Percentiles rank a stretch among this genome's conserved stretches.
These are phyloP conservation scores for Penicillium sclerotiorum DNA, from an alignment of 2,329 filamentous ascomycete genomes.

Conservation along the genomic window DNA sequence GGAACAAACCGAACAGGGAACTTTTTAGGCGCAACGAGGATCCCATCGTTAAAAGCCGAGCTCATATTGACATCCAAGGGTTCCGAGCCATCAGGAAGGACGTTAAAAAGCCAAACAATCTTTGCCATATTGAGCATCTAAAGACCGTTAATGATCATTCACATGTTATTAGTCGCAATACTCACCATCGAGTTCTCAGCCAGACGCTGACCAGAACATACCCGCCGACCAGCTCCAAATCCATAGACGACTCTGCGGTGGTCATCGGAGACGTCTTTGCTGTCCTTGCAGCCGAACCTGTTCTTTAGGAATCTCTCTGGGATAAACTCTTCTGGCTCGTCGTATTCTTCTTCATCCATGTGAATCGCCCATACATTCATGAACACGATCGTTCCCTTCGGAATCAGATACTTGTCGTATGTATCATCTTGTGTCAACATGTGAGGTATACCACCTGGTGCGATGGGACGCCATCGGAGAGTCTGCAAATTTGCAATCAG, in stretches of 20 bases:
- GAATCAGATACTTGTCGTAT: slow-evolving; percentile 25
- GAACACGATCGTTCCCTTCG: slow-evolving; percentile 23
- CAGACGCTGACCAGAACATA: neutral
- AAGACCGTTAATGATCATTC: neutral
- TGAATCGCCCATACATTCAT: slow-evolving; percentile 24
- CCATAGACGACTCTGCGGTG: slow-evolving; percentile 1
- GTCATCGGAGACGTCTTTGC: neutral
- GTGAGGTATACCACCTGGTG: slow-evolving; percentile 25
- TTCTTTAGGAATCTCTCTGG: slow-evolving; percentile 20
- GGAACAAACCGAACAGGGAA: slow-evolving; percentile 2
- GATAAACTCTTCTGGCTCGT: slow-evolving; percentile 14
- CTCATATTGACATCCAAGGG: neutral
- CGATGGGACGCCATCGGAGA: slow-evolving; percentile 18
- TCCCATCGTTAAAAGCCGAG: neutral
- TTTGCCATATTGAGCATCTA: slow-evolving; percentile 1
- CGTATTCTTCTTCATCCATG: slow-evolving; percentile 20
- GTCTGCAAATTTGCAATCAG: slow-evolving; percentile 7
- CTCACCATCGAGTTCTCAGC: slow-evolving; percentile 4
- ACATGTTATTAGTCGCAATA: too few species aligned
- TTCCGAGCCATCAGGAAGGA: neutral
- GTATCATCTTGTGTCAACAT: slow-evolving; percentile 23
- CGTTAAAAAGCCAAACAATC: slow-evolving; percentile 4
- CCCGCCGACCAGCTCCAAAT: slow-evolving; percentile 1
- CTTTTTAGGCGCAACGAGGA: slow-evolving; percentile 1
- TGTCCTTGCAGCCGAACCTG: neutral